These are phyloP conservation scores for Ceratobasidium sp. DNA, from an alignment of 1,284 basidiomycete species.

Conservation along the genomic window DNA sequence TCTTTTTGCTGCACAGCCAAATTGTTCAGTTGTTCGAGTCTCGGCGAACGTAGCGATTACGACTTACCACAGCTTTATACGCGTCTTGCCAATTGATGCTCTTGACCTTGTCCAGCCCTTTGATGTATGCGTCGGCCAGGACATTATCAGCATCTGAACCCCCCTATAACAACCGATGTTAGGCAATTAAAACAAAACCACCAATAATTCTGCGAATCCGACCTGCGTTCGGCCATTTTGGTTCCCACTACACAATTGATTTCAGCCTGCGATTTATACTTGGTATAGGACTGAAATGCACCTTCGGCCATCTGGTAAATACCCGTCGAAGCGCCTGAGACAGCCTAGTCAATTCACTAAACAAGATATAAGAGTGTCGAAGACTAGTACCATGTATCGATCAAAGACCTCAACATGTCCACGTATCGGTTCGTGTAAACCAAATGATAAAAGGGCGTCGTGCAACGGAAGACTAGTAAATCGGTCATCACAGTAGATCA, in stretches of 20 bases:
- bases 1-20: slow-evolving; percentile 24
- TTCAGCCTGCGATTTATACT: not conserved
- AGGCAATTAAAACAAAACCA: not conserved
- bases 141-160: slow-evolving; percentile 31
- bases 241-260: slow-evolving; percentile 7
- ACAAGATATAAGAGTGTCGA: not conserved
- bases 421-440: slow-evolving; percentile 33
- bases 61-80: slow-evolving; percentile 30
- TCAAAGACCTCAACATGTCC: slow-evolving; percentile 31
- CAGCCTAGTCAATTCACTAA: not conserved
- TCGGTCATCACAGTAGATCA: not conserved
- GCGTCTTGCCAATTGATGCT: slow-evolving; percentile 29
- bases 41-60: not conserved
- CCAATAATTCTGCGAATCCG: not conserved
- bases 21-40: not conserved
- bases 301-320: slow-evolving; percentile 29
- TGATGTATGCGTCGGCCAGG: slow-evolving; percentile 29
- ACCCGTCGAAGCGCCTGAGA: slow-evolving; percentile 23
- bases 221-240: slow-evolving; percentile 36
- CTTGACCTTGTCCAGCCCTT: slow-evolving; percentile 23
- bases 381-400: slow-evolving; percentile 23
- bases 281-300: not conserved
- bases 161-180: not conserved
- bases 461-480: slow-evolving; percentile 22
- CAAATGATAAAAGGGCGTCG: slow-evolving; percentile 29